Conservation (phyloP, 352 stramenopile genomes). For the Phytophthora megakarya region DNA sequence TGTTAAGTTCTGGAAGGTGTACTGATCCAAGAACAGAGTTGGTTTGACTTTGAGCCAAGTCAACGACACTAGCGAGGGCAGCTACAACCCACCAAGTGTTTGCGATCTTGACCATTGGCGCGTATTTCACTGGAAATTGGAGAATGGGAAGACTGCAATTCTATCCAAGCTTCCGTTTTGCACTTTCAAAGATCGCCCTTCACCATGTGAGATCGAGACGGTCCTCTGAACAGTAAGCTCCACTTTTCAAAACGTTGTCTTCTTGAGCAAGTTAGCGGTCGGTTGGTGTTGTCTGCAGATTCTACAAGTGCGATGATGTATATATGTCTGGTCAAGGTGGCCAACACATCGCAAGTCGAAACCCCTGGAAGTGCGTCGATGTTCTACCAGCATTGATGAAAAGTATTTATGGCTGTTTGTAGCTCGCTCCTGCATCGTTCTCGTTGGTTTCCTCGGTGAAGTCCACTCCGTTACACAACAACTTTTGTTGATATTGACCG, state of each 20-base stretch:
- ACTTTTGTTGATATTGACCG: no score
- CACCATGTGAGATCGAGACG: conserved; percentile 11
- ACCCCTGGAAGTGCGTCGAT: background rate
- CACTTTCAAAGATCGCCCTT: background rate
- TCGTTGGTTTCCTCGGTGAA: conserved; percentile 5
- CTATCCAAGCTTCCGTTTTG: conserved; percentile 10
- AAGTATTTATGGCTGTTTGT: conserved; percentile 1
- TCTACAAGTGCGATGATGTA: conserved; percentile 16
- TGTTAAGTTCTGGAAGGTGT: conserved; percentile 16
- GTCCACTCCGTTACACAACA: conserved; percentile 1
- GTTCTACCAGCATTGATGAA: background rate
- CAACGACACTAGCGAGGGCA: background rate
- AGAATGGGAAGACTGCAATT: conserved; percentile 13
- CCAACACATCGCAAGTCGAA: conserved; percentile 12
- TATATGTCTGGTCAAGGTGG: conserved; percentile 1
- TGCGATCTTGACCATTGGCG: conserved; percentile 20
- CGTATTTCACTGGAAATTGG: conserved; percentile 33
- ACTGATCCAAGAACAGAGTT: background rate
- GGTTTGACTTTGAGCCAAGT: background rate
- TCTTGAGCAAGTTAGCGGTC: no score
- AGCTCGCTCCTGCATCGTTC: conserved; percentile 6
- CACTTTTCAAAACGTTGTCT: background rate
- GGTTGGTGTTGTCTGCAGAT: no score
- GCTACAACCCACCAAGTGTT: conserved; percentile 7
- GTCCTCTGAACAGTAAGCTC: conserved; percentile 4